phyloP scores from a whole-genome alignment of 1,284 basidiomycete species.

The Apiotrichum sp. region DNA sequence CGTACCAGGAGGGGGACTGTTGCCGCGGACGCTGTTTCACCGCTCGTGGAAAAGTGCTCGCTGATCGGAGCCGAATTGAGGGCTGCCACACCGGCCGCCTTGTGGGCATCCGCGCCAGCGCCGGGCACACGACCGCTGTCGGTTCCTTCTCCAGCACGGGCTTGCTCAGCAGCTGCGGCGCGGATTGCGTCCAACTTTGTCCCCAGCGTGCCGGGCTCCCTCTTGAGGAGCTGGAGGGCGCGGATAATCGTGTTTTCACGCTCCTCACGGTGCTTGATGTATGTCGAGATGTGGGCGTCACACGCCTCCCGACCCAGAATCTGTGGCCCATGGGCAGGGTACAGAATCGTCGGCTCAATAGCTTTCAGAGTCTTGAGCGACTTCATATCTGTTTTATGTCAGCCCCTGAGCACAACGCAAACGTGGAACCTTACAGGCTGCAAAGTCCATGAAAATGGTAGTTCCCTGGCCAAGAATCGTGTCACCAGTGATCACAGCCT shows the following conservation, averaged over 20 bases:
- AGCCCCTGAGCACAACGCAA: not conserved
- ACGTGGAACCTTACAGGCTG: constrained; percentile 53
- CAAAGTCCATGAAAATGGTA: constrained; percentile 80
- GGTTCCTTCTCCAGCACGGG: not conserved
- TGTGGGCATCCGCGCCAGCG: constrained; percentile 2
- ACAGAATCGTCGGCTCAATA: constrained; percentile 51
- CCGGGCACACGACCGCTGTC: constrained; percentile 4
- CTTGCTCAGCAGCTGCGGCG: constrained; percentile 8
- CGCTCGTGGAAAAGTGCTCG: not conserved
- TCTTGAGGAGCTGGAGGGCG: constrained; percentile 16
- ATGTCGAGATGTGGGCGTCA: constrained; percentile 55
- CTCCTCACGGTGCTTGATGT: constrained; percentile 74
- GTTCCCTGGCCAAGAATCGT: constrained; percentile 87
- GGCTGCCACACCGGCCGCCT: not conserved
- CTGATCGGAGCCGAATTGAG: constrained; percentile 4
- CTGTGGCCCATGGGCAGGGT: constrained; percentile 78
- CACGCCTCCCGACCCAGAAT: constrained; percentile 51
- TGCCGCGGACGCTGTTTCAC: constrained; percentile 3
- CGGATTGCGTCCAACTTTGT: constrained; percentile 13
- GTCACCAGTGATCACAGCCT: constrained; percentile 79
- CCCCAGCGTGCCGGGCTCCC: constrained; percentile 11
- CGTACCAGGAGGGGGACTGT: constrained; percentile 26
- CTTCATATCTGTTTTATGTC: constrained; percentile 27
- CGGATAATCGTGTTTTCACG: constrained; percentile 67
- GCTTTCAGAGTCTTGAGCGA: constrained; percentile 39